These are phyloP conservation scores for Phytopythium kandeliae DNA, from an alignment of 352 stramenopile genomes.

Conservation along the genomic window DNA sequence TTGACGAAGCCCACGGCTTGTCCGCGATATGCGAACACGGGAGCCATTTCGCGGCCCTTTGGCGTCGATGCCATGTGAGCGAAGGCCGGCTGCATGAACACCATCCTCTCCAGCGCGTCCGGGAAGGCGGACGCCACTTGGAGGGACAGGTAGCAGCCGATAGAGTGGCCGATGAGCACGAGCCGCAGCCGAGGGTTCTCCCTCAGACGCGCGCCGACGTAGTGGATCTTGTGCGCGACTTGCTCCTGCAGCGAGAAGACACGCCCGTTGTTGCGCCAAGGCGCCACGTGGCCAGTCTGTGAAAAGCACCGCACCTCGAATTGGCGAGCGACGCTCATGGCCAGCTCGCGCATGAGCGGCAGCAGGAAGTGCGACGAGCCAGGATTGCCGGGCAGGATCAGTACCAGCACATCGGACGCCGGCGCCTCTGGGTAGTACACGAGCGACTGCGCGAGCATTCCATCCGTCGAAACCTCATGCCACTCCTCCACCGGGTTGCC, in stretches of 20 bases:
- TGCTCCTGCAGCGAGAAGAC: constrained; percentile 54
- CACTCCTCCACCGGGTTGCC: constrained; percentile 35
- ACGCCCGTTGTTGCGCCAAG: constrained; percentile 49
- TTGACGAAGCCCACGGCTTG: constrained; percentile 27
- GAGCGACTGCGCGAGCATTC: constrained; percentile 35
- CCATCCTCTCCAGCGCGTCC: constrained; percentile 44
- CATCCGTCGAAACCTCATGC: constrained; percentile 34
- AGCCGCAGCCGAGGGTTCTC: constrained; percentile 40
- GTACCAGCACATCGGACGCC: constrained; percentile 36
- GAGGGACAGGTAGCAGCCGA: constrained; percentile 49
- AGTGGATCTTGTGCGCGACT: constrained; percentile 47
- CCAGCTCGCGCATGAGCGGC: constrained; percentile 54
- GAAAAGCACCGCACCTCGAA: constrained; percentile 57
- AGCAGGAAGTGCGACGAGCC: constrained; percentile 61
- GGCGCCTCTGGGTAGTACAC: constrained; percentile 30
- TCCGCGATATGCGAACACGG: constrained; percentile 37
- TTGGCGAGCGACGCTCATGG: constrained; percentile 19
- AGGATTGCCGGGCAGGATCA: constrained; percentile 64
- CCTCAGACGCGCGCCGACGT: constrained; percentile 31
- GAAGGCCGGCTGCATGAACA: constrained; percentile 70
- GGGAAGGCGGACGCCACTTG: constrained; percentile 49
- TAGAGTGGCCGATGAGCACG: constrained; percentile 64
- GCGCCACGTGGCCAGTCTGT: constrained; percentile 59
- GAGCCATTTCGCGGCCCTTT: constrained; percentile 40
- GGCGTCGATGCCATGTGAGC: constrained; percentile 47